Evolutionary conservation across 805 yeast genomes (phyloP).

Genomic region (Zygoascus bituminiphila): DNA sequence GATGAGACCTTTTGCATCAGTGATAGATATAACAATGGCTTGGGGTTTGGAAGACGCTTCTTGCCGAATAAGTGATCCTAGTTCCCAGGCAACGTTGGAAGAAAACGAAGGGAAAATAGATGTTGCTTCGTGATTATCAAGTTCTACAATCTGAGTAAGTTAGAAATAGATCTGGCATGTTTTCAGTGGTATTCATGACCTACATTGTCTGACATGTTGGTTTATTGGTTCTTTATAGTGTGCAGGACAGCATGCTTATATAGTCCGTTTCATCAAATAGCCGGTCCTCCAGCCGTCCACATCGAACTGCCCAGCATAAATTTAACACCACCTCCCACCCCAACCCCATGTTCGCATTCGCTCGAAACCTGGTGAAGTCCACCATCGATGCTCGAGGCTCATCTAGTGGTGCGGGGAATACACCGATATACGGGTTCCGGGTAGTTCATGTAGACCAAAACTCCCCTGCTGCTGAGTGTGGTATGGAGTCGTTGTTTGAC

Average conservation of each 20-base stretch:
- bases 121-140: slow-evolving; percentile 23
- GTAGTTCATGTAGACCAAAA: slow-evolving; percentile 41
- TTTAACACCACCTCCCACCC: not conserved
- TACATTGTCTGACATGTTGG: not conserved
- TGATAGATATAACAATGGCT: slow-evolving; percentile 23
- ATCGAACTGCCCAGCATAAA: too few relatives aligned
- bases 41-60: slow-evolving; percentile 47
- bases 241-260: not conserved
- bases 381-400: slow-evolving; percentile 27
- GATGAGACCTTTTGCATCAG: slow-evolving; percentile 19
- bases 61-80: slow-evolving; percentile 71
- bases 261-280: too few relatives aligned
- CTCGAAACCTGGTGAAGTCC: slow-evolving; percentile 50
- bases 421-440: slow-evolving; percentile 43
- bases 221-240: too few relatives aligned
- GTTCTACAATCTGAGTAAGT: slow-evolving; percentile 10
- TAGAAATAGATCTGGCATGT: not conserved
- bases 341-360: slow-evolving; percentile 55
- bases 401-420: not conserved
- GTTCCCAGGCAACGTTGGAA: slow-evolving; percentile 61
- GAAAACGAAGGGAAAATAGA: slow-evolving; percentile 23
- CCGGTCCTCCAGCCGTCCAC: not conserved
- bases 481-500: slow-evolving; percentile 82
- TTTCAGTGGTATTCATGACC: not conserved
- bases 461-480: slow-evolving; percentile 43